Conservation (phyloP, 139 green algal genomes). For the Raphidocelis subcapitata region DNA sequence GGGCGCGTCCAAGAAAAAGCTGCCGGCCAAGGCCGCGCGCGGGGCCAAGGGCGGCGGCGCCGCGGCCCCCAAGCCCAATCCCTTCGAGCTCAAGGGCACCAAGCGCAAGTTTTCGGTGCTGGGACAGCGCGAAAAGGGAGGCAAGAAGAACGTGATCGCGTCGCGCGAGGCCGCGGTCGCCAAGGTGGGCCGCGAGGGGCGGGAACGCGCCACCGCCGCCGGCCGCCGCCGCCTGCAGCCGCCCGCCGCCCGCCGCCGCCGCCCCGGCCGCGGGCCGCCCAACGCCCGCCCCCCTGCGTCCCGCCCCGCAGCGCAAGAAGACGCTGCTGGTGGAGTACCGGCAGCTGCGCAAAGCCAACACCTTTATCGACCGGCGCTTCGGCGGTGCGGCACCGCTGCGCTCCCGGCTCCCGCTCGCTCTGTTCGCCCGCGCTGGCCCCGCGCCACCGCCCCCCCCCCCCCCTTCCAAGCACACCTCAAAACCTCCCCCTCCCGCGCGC, state of each 20-base stretch:
- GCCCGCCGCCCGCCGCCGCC: background rate
- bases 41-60: background rate
- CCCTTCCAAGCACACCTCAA: too few relatives aligned
- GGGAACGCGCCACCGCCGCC: background rate
- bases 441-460: too few relatives aligned
- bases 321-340: conserved; percentile 94
- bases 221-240: background rate
- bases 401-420: background rate
- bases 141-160: conserved; percentile 47
- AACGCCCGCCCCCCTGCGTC: background rate
- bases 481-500: too few relatives aligned
- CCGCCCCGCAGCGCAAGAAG: conserved; percentile 67
- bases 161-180: conserved; percentile 45
- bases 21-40: background rate
- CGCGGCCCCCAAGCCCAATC: conserved; percentile 36
- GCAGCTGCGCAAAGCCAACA: conserved; percentile 83
- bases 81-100: conserved; percentile 49
- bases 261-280: background rate
- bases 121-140: conserved; percentile 29
- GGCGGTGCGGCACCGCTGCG: conserved; percentile 56
- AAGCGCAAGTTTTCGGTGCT: conserved; percentile 54
- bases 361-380: conserved; percentile 93
- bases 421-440: background rate
- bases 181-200: conserved; percentile 26
- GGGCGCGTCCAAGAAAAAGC: too few relatives aligned